Evolutionary conservation across 371 early-diverging fungal genomes (phyloP).

Genomic region (Batrachochytrium dendrobatidis): DNA sequence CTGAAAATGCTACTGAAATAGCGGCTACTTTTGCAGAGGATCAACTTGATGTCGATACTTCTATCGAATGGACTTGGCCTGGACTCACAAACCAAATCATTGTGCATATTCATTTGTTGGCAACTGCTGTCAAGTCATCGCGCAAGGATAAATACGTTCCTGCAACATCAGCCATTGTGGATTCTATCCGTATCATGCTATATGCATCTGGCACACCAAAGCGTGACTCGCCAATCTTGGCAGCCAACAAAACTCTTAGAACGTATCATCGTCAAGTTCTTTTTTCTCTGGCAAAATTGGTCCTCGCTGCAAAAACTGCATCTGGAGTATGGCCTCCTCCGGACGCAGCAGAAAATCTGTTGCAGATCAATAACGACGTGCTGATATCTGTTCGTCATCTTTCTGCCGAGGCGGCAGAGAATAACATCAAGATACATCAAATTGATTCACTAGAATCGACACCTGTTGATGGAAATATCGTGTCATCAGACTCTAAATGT

Average conservation of each 20-base stretch:
- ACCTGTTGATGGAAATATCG: too few species aligned
- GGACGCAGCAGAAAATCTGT: conserved; percentile 44
- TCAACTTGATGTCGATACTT: not conserved
- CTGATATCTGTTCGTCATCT: conserved; percentile 68
- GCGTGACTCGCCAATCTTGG: conserved; percentile 32
- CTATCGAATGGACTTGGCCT: conserved; percentile 48
- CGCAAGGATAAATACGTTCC: conserved; percentile 31
- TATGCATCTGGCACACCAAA: conserved; percentile 32
- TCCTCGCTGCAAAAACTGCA: conserved; percentile 73
- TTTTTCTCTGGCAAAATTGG: conserved; percentile 70
- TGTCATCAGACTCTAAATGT: too few species aligned
- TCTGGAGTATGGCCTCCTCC: conserved; percentile 72
- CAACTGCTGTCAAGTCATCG: conserved; percentile 45
- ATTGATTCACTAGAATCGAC: not conserved
- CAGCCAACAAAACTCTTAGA: conserved; percentile 28
- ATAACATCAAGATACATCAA: conserved; percentile 40
- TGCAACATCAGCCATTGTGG: conserved; percentile 53
- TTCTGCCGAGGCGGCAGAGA: conserved; percentile 63
- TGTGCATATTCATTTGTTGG: conserved; percentile 53
- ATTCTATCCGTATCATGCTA: conserved; percentile 70
- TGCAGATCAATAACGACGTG: conserved; percentile 51
- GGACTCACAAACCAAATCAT: conserved; percentile 53
- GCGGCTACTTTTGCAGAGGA: not conserved
- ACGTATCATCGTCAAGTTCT: conserved; percentile 70
- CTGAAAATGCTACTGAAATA: too few species aligned